Percentiles rank a stretch among this genome's conserved stretches.
Conservation (phyloP, 768 basidiomycete species). For the Vararia minispora region DNA sequence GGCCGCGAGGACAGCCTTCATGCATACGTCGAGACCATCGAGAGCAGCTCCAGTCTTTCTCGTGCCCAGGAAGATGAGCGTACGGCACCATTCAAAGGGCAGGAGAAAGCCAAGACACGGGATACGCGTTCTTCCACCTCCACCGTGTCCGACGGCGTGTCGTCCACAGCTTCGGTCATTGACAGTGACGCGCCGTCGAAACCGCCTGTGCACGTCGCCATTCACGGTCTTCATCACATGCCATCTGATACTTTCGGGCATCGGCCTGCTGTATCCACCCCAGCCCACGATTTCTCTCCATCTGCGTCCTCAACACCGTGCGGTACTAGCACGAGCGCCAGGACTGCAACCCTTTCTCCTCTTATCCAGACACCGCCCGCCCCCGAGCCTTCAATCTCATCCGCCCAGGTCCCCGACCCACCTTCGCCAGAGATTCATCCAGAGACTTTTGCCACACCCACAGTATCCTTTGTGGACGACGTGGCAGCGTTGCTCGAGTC, state of each 20-base stretch:
- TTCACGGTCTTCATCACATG: conserved; percentile 12
- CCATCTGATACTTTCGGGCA: conserved; percentile 12
- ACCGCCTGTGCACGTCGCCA: conserved; percentile 50
- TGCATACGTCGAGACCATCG: conserved; percentile 53
- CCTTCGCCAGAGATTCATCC: conserved; percentile 37
- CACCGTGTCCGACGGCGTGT: conserved; percentile 23
- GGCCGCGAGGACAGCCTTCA: conserved; percentile 34
- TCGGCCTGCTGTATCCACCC: conserved; percentile 7
- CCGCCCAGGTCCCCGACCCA: conserved; percentile 29
- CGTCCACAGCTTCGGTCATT: conserved; percentile 32
- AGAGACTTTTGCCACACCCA: conserved; percentile 14
- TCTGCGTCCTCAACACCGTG: no score
- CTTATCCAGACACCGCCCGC: no score
- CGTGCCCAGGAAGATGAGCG: conserved; percentile 13
- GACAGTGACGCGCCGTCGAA: conserved; percentile 35
- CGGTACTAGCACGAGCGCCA: conserved; percentile 10
- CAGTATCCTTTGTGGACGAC: conserved; percentile 49
- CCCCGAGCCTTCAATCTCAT: no score
- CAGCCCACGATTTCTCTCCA: conserved; percentile 6
- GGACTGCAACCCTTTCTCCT: no score
- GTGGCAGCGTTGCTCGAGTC: conserved; percentile 48
- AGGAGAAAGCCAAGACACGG: conserved; percentile 31
- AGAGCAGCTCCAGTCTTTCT: conserved; percentile 27
- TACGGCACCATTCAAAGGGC: conserved; percentile 28
- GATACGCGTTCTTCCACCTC: conserved; percentile 12